Base-by-base conservation (phyloP, 2,329 filamentous ascomycete genomes). In the Ascochyta clinopodiicola region DNA sequence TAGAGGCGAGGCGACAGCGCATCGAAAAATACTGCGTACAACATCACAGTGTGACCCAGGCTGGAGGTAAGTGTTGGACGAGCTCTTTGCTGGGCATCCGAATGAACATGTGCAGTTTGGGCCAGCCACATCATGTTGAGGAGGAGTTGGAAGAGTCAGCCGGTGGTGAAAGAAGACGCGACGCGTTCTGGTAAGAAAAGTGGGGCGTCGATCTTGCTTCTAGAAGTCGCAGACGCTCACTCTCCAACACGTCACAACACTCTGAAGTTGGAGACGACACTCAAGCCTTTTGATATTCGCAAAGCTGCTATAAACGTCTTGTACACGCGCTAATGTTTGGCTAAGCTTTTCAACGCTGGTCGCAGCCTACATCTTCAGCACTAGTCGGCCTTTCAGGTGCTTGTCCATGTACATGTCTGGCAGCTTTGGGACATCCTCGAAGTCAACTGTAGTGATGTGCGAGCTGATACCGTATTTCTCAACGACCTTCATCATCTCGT, bases 331-430 rank as follows among this genome's bases (percentile, higher is more conserved):
- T 31, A 3, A 31, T 4, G 3, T 29, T 29, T 29, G 27, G 8
- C 3, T 29, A 29, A 12, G 10, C 10, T 2, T 12, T 0, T 29
- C 10, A 12, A 34, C 12, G 7, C 31, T 35, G 32, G 3, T 13
- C 32, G 4, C 6, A 9, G 32, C 27, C 13, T 25, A 44, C 39
- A 31, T 44, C 32, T 44, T 51, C 32, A 38, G 4, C 25, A 51
- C 40, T 9, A 38, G 12, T 19, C 25, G 40, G n/a, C 40, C 25
- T 15, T 38, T 51, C 32, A 51, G 17, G 13, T 34, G 27, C 35
- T 39, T 24, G 17, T 45, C 21, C 35, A 51, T 39, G 13, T 51
- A 45, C 40, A 44, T 39, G 13, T 48, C 36, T 12, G 27, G 48
- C 27, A 39, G 13, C 27, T 39, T 51, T 5, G 34, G 34, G 4